These are phyloP conservation scores for Mycena kentingensis DNA, from an alignment of 768 basidiomycete species.

Conservation along the genomic window DNA sequence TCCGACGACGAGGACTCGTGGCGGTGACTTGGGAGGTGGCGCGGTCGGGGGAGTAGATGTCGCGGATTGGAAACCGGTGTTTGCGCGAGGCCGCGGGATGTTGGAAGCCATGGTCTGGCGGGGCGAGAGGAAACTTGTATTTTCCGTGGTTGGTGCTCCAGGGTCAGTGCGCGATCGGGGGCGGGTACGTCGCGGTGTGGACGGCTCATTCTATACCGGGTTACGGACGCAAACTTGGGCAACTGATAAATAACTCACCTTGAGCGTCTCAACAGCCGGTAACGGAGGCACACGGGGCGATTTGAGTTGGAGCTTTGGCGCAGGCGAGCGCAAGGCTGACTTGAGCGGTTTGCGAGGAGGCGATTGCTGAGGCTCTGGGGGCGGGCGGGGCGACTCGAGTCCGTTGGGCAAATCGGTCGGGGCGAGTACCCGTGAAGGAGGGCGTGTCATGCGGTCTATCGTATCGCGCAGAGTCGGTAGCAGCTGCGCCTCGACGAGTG, in stretches of 20 bases:
- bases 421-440: conserved; percentile 34
- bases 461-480: conserved; percentile 74
- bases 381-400: neutral
- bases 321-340: conserved; percentile 41
- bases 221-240: conserved; percentile 5
- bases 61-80: conserved; percentile 26
- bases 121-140: neutral
- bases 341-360: conserved; percentile 36
- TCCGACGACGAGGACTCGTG: conserved; percentile 53
- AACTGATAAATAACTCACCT: conserved; percentile 23
- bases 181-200: conserved; percentile 17
- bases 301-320: conserved; percentile 27
- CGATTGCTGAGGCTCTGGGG: conserved; percentile 7
- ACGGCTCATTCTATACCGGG: neutral
- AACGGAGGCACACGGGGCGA: conserved; percentile 16
- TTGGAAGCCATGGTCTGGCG: conserved; percentile 23
- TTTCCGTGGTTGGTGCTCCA: conserved; percentile 20
- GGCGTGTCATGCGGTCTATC: conserved; percentile 70
- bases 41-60: conserved; percentile 24
- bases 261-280: neutral
- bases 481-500: conserved; percentile 63
- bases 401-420: conserved; percentile 9
- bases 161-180: conserved; percentile 41
- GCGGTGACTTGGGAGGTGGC: neutral
- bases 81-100: conserved; percentile 38